Base-by-base conservation (phyloP, 2,329 filamentous ascomycete species). In the Monilinia laxa region DNA sequence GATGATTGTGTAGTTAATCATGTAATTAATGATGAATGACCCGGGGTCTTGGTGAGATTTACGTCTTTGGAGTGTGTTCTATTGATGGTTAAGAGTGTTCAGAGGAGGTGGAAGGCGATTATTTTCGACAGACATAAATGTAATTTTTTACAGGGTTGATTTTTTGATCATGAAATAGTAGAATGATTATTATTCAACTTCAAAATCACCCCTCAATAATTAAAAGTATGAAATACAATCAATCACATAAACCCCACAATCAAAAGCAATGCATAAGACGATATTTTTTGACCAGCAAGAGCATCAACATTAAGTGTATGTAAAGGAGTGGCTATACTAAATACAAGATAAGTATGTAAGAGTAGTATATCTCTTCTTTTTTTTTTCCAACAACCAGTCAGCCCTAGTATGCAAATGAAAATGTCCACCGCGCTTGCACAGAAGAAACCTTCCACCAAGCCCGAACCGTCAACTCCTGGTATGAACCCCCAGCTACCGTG, bases 361-460 rank as follows among this genome's bases (percentile, higher is more conserved):
- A 60, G 58, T 60, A 60, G 45, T 51, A 60, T 20, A 60, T 60
- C 58, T 60, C 58, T 60, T 60, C 35, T 28, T 60, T 60, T 60
- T 59, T 59, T 60, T 60, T 60, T 60, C 45, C 58, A 38, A 60
- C 58, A 49, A 38, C 58, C 58, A 60, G 9, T 49, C 58, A 23
- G 51, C 28, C 58, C 57, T 45, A 38, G n/a, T 18, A 38, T 25
- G 49, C 42, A 60, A 60, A 49, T 49, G 57, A 38, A 51, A 60
- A 51, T 59, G 7, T 60, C 58, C 45, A 51, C 28, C 58, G 14
- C 58, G 23, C 45, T 45, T 28, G 14, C 25, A 47, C 56, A 14
- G 10, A 16, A 59, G 57, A 59, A 5, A 3, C 28, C 23, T 38
- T 35, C 42, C 12, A 14, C 45, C 20, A 60, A 18, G 49, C 9